phyloP scores from a whole-genome alignment of 164 flowering plant genomes.

The Tetrastigma voinierianum region DNA sequence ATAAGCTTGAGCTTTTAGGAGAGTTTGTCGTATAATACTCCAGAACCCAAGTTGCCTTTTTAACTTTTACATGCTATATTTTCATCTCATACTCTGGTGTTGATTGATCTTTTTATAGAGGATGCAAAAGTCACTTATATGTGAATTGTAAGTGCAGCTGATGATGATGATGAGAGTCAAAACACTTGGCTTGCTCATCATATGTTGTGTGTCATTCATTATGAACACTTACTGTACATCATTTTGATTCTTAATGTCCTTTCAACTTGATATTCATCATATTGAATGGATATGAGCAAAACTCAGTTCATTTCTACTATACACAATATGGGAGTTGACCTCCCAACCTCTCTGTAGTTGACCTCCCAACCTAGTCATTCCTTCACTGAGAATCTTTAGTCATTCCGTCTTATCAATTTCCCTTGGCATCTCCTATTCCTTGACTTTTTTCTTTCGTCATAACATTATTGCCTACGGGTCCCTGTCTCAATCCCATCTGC shows the following conservation, averaged over 20 bases:
- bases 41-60: background rate
- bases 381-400: background rate
- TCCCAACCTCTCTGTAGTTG: constrained; percentile 16
- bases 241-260: background rate
- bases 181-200: background rate
- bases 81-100: background rate
- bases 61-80: background rate
- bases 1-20: too few species aligned
- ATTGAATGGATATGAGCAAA: background rate
- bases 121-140: background rate
- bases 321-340: background rate
- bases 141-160: background rate
- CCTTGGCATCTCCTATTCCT: background rate
- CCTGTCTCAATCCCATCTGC: background rate
- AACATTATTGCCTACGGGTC: background rate
- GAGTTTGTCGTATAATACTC: too few species aligned
- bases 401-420: background rate
- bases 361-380: constrained; percentile 13
- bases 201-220: background rate
- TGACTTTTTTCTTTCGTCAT: background rate
- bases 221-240: background rate
- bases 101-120: background rate
- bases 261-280: background rate
- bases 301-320: background rate
- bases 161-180: background rate